These are phyloP conservation scores for Aphanomyces astaci DNA, from an alignment of 352 stramenopile genomes.

Conservation along the genomic window DNA sequence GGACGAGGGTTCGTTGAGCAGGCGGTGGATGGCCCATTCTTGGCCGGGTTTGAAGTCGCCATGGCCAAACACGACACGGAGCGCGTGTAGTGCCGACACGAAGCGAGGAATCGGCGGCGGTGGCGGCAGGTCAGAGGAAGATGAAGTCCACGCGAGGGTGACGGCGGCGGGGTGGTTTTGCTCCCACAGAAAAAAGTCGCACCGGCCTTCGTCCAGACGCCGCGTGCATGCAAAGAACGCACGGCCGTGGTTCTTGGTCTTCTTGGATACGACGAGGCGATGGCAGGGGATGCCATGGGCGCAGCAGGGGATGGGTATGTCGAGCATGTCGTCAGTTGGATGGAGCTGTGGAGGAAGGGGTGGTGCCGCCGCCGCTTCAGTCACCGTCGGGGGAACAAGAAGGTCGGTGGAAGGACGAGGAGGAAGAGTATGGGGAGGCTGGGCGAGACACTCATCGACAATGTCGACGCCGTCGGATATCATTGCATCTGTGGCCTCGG, in stretches of 20 bases:
- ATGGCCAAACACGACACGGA: constrained; percentile 81
- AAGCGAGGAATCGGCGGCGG: constrained; percentile 9
- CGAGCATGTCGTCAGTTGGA: neutral
- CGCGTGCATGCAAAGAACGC: constrained; percentile 67
- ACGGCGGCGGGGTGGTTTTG: constrained; percentile 52
- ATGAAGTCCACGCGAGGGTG: neutral
- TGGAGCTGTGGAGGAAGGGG: neutral
- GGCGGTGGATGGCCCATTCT: constrained; percentile 72
- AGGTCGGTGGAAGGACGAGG: neutral
- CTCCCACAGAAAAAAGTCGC: constrained; percentile 80
- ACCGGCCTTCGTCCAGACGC: constrained; percentile 65
- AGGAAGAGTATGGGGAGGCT: constrained; percentile 23
- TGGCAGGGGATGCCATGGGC: constrained; percentile 53
- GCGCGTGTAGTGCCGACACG: constrained; percentile 1
- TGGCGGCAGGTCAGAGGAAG: too few species aligned
- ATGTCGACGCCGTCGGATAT: constrained; percentile 67
- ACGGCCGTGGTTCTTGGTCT: constrained; percentile 70
- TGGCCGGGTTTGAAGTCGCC: constrained; percentile 68
- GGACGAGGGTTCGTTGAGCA: constrained; percentile 51
- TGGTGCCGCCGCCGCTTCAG: too few species aligned
- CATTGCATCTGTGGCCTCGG: constrained; percentile 2
- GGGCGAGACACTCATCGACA: constrained; percentile 67
- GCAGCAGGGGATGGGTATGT: constrained; percentile 41
- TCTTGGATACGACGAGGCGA: constrained; percentile 74
- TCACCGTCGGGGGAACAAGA: too few species aligned